These are phyloP conservation scores for Alternaria burnsii DNA, from an alignment of 2,329 filamentous ascomycete genomes.

Conservation along the genomic window DNA sequence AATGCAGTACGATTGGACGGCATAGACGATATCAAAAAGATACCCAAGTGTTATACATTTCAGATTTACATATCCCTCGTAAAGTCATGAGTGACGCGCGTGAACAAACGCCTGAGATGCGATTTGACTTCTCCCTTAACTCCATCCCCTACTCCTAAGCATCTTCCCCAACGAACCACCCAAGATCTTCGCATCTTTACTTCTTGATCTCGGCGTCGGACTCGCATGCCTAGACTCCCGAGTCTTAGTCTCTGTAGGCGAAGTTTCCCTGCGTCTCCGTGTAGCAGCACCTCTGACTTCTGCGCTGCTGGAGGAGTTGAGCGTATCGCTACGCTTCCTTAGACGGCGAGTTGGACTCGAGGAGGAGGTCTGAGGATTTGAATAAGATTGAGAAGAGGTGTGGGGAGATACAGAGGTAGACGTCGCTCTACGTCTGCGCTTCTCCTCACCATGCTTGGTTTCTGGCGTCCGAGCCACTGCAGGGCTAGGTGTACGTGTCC, in stretches of 20 bases:
- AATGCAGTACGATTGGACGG: neutral
- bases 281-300: slow-evolving; percentile 17
- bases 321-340: slow-evolving; percentile 34
- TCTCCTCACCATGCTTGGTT: slow-evolving; percentile 11
- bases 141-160: slow-evolving; percentile 22
- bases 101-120: neutral
- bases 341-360: slow-evolving; percentile 21
- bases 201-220: slow-evolving; percentile 18
- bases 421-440: slow-evolving; percentile 7
- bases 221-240: slow-evolving; percentile 19
- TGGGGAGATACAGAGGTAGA: slow-evolving; percentile 3
- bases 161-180: slow-evolving; percentile 20
- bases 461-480: slow-evolving; percentile 9
- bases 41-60: slow-evolving; percentile 3
- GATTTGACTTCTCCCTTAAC: neutral
- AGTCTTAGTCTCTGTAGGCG: slow-evolving; percentile 19
- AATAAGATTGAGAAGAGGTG: slow-evolving; percentile 2
- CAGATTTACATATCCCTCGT: neutral
- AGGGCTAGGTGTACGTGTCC: slow-evolving; percentile 16
- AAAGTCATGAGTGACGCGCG: neutral
- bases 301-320: slow-evolving; percentile 24
- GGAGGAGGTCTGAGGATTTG: slow-evolving; percentile 7
- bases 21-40: neutral
- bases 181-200: slow-evolving; percentile 12
- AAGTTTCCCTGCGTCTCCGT: slow-evolving; percentile 18